Base-by-base conservation (phyloP, 768 basidiomycete species). In the Zangia roseola region DNA sequence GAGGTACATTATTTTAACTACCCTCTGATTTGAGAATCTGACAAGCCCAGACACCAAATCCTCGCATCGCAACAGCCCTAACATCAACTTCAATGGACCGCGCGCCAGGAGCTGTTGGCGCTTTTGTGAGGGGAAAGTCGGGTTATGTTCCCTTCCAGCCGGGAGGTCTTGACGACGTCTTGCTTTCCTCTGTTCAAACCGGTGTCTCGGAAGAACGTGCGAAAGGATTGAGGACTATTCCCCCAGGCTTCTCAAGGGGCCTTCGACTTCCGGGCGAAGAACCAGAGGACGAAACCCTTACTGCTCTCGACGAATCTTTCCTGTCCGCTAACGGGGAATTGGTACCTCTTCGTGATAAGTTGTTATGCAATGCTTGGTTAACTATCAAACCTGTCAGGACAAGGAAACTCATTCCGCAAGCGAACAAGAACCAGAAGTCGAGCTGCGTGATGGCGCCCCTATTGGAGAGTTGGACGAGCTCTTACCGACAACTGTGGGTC, bases 141-240 rank as follows among this genome's bases (percentile, higher is more conserved):
- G 88, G 88, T 37, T 83, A 94, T 69, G 82, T 94, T 9, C 97
- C 97, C 1, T 98, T 98, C 69, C 80, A 84, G 71, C 97, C 97
- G 6, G 97, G 97, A 39, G 97, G 97, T 3, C 72, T 98, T 10
- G 92, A 91, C 36, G 84, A 86, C 55, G 72, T 75, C 3, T 59
- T 78, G 5, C 63, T 70, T 39, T 66, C 63, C 4, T 52, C 59
- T 37, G 50, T 56, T 20, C 61, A 67, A 35, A 60, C 55, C 21
- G 61, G 67, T 26, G 58, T 67, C 20, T 59, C 64, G 10, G 78
- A 76, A 46, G 77, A 77, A 13, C 63, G 60, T 8, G 57, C 55
- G 33, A 69, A 64, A 43, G 64, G 71, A 17, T 69, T 93, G 40
- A 77, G 82, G 60, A 85, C 80, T 9, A 69, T 92, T 45, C 84